Conservation (phyloP, 106 monocot species). For the Cymbidium sinense region DNA sequence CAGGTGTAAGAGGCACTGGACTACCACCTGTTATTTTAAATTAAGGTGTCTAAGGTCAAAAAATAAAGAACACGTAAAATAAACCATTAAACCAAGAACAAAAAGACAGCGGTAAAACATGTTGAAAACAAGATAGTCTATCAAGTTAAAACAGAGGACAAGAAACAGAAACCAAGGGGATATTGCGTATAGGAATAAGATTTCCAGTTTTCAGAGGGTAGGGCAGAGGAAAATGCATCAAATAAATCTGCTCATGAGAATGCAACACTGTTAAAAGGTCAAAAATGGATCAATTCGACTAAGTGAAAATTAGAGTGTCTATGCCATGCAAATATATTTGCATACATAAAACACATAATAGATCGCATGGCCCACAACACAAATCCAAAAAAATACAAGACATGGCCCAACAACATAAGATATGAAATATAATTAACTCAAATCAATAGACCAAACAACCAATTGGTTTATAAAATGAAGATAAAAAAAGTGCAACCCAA, state of each 20-base stretch:
- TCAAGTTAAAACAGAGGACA: not conserved
- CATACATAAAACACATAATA: too few relatives aligned
- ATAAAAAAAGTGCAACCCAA: too few relatives aligned
- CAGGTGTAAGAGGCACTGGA: conserved; percentile 69
- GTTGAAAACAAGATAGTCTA: not conserved
- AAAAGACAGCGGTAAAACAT: not conserved
- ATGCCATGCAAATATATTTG: too few relatives aligned
- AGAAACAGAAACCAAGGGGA: not conserved
- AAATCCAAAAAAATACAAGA: too few relatives aligned
- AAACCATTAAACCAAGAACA: not conserved
- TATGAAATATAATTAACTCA: too few relatives aligned
- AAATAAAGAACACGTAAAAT: not conserved
- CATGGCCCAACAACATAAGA: too few relatives aligned
- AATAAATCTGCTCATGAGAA: not conserved
- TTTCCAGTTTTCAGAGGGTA: not conserved
- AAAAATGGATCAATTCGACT: too few relatives aligned
- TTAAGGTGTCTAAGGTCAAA: not conserved
- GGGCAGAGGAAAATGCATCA: not conserved
- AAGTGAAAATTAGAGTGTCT: too few relatives aligned
- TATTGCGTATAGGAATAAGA: not conserved
- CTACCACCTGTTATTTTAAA: conserved; percentile 23
- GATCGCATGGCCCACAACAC: too few relatives aligned
- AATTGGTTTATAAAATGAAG: too few relatives aligned
- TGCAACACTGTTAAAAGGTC: not conserved
- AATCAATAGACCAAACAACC: too few relatives aligned